Evolutionary conservation across 805 yeast species (phyloP), one percentile per base, ranked within the genome.

Genomic region (Spathaspora gorwiae): DNA sequence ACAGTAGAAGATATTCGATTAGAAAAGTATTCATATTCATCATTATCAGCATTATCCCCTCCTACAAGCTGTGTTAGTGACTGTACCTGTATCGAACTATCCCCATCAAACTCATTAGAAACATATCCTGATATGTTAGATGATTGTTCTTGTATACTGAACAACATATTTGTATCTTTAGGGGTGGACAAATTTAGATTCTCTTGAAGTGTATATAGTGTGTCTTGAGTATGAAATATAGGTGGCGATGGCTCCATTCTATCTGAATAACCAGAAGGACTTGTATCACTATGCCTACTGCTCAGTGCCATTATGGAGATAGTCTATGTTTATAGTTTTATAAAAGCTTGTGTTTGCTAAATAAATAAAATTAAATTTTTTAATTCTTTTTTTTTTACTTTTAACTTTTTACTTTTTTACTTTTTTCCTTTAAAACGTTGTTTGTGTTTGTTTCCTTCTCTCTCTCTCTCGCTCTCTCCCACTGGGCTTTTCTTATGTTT

Each of bases 1-100:
- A 41, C 47, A 2, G 47, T 36, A 12, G 36, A n/a, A 12, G 47
- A 39, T n/a, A 38, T 9, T 29, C 45, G n/a, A 37, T 29, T 38
- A 3, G 44, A 24, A 40, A 45, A 45, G 15, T 45, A 45, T 12
- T 24, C 38, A 11, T 11, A 9, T 3, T 29, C 32, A 29, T 29
- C 32, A n/a, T n/a, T 32, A 32, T n/a, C 35, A n/a, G 35, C 4
- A 13, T 32, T n/a, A 13, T 32, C 14, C 35, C 35, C 35, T 4
- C 14, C 13, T n/a, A n/a, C 35, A 3, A 32, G 4, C 4, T n/a
- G 35, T 13, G 13, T 13, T 32, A 13, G 35, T 32, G 35, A 2
- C 24, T 19, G 24, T 19, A 2, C 24, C 24, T 19, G 24, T 19
- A 19, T 19, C 13, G 35, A 32, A 4, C 13, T 32, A 13, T 13